phyloP scores from a whole-genome alignment of 2,329 filamentous ascomycete genomes.

The Hymenoscyphus linearis region DNA sequence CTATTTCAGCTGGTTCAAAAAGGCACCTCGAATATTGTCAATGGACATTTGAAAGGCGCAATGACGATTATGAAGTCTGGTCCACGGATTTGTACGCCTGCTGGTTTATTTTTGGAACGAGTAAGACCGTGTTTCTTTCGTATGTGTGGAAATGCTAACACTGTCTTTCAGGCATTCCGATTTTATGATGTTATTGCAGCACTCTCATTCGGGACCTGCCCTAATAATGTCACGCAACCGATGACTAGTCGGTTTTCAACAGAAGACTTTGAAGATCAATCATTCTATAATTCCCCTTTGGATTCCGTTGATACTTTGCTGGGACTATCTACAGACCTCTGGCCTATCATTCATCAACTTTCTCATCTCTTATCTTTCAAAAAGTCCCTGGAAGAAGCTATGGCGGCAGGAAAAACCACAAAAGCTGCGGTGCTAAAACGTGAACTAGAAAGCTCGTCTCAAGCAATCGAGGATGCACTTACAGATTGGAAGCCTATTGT shows the following conservation, averaged over 20 bases:
- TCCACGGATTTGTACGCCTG: constrained; percentile 42
- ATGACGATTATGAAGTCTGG: constrained; percentile 54
- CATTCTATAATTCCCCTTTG: constrained; percentile 38
- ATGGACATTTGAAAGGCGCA: constrained; percentile 56
- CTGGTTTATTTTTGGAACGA: constrained; percentile 53
- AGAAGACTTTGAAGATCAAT: constrained; percentile 40
- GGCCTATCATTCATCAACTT: constrained; percentile 58
- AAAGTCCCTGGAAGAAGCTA: constrained; percentile 43
- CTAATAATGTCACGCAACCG: constrained; percentile 46
- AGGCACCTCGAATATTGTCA: constrained; percentile 54
- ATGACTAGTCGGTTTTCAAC: constrained; percentile 43
- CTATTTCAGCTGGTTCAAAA: constrained; percentile 52
- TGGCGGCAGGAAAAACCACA: constrained; percentile 35
- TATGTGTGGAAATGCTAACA: neutral
- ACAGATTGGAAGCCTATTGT: constrained; percentile 50
- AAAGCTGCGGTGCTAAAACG: constrained; percentile 26
- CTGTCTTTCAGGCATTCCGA: constrained; percentile 48
- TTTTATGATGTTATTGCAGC: constrained; percentile 63
- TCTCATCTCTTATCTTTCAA: constrained; percentile 51
- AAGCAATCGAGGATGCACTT: constrained; percentile 51
- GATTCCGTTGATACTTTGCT: constrained; percentile 47
- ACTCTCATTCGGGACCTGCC: constrained; percentile 54
- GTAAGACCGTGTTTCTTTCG: constrained; percentile 34
- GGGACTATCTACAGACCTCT: constrained; percentile 56
- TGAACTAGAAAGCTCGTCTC: constrained; percentile 37